Evolutionary conservation across 108 stramenopile species (phyloP), one percentile per base, ranked within the genome.

Genomic region (Asterionellopsis glacialis): DNA sequence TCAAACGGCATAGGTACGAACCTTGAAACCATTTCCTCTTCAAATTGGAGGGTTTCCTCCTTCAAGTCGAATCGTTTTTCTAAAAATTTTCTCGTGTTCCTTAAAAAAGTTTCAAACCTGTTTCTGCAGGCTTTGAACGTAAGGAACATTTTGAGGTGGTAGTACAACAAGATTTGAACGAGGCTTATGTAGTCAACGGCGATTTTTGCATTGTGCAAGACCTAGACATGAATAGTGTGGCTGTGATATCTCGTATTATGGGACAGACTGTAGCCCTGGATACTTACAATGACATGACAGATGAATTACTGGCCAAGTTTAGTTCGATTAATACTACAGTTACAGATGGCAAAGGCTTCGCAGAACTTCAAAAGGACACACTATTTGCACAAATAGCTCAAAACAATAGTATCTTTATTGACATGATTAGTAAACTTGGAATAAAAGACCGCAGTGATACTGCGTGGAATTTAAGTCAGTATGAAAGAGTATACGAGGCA

Each of bases 251-350:
- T 19, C 84, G 85, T 47, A 82, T 97, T 47, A 85, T 97, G 89
- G 96, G 84, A 3, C 91, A 95, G 62, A 87, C 88, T 19, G 93
- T 95, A 0, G 96, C 96, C 11, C 63, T 97, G 61, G 96, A 95
- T 55, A 80, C 88, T 64, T 90, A 92, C 80, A 88, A 85, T 68
- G 90, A 88, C 42, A 89, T 74, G 15, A 93, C 92, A 25, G 94
- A 97, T 65, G 82, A 84, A 41, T 68, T 97, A 44, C 73, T 97
- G 45, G 69, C 69, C 14, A 75, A 80, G 18, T 96, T 93, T 70
- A 82, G 83, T 18, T 54, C 57, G 38, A 82, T 96, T 59, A 96
- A 96, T 63, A 56, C 73, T 24, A 77, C 71, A n/a, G 88, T 97
- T 14, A 79, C 86, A 44, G 41, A 58, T 10, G 91, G 87, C 12